Percentiles rank a stretch among this genome's conserved stretches.
These are phyloP conservation scores for Colletotrichum tofieldiae DNA, from an alignment of 2,329 filamentous ascomycete species.

Conservation along the genomic window DNA sequence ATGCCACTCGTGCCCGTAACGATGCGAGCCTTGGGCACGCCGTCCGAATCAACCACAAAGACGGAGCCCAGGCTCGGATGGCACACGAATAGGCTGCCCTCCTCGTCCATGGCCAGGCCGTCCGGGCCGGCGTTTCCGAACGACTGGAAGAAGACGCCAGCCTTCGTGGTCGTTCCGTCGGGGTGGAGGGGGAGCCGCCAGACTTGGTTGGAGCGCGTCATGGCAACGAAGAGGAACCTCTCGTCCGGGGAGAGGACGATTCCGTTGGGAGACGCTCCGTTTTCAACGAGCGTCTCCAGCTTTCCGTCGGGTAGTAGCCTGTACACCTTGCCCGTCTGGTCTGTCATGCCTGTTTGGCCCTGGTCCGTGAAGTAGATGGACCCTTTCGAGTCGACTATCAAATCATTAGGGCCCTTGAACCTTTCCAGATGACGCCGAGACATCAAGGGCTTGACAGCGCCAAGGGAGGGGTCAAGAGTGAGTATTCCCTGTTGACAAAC, in stretches of 20 bases:
- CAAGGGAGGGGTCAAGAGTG: constrained; percentile 50
- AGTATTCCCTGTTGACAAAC: constrained; percentile 53
- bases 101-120: constrained; percentile 57
- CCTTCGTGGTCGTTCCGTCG: constrained; percentile 57
- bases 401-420: constrained; percentile 61
- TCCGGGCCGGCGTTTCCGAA: constrained; percentile 60
- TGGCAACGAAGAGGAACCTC: constrained; percentile 57
- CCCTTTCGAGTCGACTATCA: constrained; percentile 55
- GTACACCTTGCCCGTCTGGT: constrained; percentile 58
- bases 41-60: constrained; percentile 56
- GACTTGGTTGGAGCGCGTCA: constrained; percentile 58
- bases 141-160: constrained; percentile 56
- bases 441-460: constrained; percentile 50
- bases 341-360: constrained; percentile 60
- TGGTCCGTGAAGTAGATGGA: constrained; percentile 63
- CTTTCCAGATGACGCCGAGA: constrained; percentile 57
- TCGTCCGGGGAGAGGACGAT: constrained; percentile 57
- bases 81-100: constrained; percentile 55
- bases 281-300: constrained; percentile 55
- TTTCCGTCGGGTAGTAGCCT: constrained; percentile 53
- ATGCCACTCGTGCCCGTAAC: constrained; percentile 51
- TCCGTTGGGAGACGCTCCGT: constrained; percentile 58
- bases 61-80: constrained; percentile 54
- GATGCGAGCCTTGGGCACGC: constrained; percentile 55
- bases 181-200: constrained; percentile 57